Base-by-base conservation (phyloP, 2,329 filamentous ascomycete genomes). In the Penicillium decumbens region DNA sequence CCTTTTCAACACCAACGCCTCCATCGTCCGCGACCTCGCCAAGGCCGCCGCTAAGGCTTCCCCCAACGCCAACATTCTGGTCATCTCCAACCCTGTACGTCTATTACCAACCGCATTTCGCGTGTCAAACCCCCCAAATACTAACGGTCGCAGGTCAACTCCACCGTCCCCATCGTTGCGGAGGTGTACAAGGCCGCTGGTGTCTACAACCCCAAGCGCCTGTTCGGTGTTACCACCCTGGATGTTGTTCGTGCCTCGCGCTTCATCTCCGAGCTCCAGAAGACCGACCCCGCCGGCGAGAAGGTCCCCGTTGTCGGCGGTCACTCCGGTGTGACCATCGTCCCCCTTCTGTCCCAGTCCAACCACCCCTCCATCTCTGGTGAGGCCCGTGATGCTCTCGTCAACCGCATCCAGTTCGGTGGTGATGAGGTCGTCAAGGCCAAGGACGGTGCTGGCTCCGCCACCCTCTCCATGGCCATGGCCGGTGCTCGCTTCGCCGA, bases 1-100 rank as follows among this genome's bases (percentile, higher is more conserved):
- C 74, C 87, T 98, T 60, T 98, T 98, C 90, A 97, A 97, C 85
- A 98, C 92, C 82, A 98, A 98, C 77, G 93, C 93, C 75, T 95
- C 89, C 73, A 98, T 98, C 75, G 93, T 98, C 73, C 91, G 92
- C 71, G 93, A 97, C 77, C 85, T 98, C 61, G 91, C 92, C 78
- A 95, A 95, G 84, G 91, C 90, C 67, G 85, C 84, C 70, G 93
- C 93, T 68, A 84, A 95, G 68, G 82, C 88, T 64, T 82, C 86
- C 71, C 93, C 93, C 67, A 81, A 96, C 59, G 93, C 93, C 76
- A 95, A 95, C 79, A 81, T 97, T 74, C 84, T 97, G 72, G 84
- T 98, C 81, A 98, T 98, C 78, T 84, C 91, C 76, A 98, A 98
- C 85, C 93, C 93, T 56, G 91, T 83, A 76, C 50, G 78, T 66